phyloP scores from a whole-genome alignment of 2,329 filamentous ascomycete genomes.

The Xylaria arbuscula region DNA sequence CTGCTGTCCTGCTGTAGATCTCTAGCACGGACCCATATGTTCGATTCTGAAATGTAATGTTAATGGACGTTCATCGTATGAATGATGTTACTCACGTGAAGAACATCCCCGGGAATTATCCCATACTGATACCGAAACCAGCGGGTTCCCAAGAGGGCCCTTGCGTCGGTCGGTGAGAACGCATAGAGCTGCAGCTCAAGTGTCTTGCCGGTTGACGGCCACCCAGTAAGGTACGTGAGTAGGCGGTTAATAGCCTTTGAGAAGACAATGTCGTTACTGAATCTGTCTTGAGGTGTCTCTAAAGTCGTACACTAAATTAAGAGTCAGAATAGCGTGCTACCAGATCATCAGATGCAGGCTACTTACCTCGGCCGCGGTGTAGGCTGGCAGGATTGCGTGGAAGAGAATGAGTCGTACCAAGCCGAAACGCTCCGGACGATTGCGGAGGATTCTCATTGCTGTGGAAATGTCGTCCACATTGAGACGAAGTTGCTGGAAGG shows the following conservation, averaged over 20 bases:
- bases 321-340: slow-evolving; percentile 1
- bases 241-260: slow-evolving; percentile 16
- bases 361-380: slow-evolving; percentile 21
- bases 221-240: slow-evolving; percentile 21
- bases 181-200: slow-evolving; percentile 26
- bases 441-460: background rate
- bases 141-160: background rate
- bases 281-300: slow-evolving; percentile 16
- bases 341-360: background rate
- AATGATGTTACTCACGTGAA: slow-evolving; percentile 20
- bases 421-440: slow-evolving; percentile 24
- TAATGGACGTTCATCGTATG: background rate
- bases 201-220: slow-evolving; percentile 21
- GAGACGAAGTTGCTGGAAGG: slow-evolving; percentile 21
- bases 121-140: slow-evolving; percentile 19
- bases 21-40: slow-evolving; percentile 19
- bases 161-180: slow-evolving; percentile 19
- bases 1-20: background rate
- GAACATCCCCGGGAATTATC: slow-evolving; percentile 18
- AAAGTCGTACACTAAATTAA: slow-evolving; percentile 14
- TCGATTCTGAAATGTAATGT: slow-evolving; percentile 16
- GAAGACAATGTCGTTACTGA: slow-evolving; percentile 29
- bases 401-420: slow-evolving; percentile 20
- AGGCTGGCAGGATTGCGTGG: slow-evolving; percentile 7
- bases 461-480: background rate